Conservation (phyloP, 169 alveolate genomes). For the Neospora caninum region DNA sequence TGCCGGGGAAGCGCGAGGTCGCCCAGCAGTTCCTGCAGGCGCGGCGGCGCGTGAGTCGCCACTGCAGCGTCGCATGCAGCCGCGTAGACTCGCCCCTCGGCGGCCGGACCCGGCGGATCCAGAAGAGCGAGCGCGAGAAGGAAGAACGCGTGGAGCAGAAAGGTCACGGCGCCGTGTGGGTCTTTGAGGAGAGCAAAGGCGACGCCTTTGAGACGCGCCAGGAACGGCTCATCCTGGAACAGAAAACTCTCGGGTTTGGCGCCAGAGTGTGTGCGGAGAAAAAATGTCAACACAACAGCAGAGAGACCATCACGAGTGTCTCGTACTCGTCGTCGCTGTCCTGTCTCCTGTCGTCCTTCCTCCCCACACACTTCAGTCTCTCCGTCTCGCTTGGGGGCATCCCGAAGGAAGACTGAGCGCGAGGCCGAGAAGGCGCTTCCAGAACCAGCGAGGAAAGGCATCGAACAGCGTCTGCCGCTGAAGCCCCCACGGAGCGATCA, state of each 20-base stretch:
- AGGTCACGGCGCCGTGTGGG: neutral
- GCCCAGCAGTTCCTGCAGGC: neutral
- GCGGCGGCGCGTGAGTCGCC: neutral
- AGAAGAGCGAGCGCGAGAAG: neutral
- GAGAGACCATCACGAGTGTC: neutral
- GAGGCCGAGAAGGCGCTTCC: neutral
- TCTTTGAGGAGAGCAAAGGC: neutral
- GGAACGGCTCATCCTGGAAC: neutral
- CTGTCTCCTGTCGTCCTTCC: neutral
- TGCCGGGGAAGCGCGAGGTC: neutral
- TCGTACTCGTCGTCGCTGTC: neutral
- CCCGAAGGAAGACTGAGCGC: neutral
- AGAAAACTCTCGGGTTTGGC: neutral
- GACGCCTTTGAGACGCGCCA: neutral
- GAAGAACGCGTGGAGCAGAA: neutral
- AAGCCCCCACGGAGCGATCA: too few relatives aligned
- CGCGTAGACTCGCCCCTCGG: neutral
- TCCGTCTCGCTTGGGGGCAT: neutral
- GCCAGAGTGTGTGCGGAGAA: neutral
- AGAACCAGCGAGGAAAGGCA: neutral
- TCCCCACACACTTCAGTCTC: neutral
- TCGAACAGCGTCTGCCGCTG: too few relatives aligned
- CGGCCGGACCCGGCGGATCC: neutral
- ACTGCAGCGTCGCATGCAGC: conserved; percentile 4
- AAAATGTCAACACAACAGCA: neutral